Evolutionary conservation across 192 early-diverging fungal genomes (phyloP).

Genomic region (Thoreauomyces humboldtii): DNA sequence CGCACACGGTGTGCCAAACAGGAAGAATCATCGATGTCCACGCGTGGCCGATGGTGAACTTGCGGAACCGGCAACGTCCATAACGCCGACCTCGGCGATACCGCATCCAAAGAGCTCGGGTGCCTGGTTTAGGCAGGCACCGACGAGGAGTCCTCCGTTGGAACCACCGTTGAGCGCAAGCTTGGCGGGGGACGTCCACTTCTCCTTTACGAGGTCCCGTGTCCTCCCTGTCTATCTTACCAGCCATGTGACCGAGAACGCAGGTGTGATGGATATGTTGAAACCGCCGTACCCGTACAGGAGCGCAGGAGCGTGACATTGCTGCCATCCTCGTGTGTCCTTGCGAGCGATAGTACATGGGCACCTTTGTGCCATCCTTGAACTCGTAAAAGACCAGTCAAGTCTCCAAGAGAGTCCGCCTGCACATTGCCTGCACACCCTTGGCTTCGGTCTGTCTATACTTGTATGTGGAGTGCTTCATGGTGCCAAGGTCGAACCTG

Average conservation of each 20-base stretch:
- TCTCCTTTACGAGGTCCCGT: constrained; percentile 52
- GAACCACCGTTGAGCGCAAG: constrained; percentile 66
- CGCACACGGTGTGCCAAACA: too few relatives aligned
- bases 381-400: constrained; percentile 63
- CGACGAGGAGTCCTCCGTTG: constrained; percentile 71
- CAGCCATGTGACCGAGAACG: constrained; percentile 39
- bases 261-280: constrained; percentile 49
- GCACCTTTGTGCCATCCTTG: constrained; percentile 64
- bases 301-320: constrained; percentile 58
- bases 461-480: constrained; percentile 42
- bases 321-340: constrained; percentile 45
- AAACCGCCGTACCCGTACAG: constrained; percentile 76
- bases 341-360: constrained; percentile 64
- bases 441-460: constrained; percentile 45
- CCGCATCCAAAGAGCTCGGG: constrained; percentile 70
- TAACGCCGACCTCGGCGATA: constrained; percentile 68
- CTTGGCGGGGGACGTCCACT: constrained; percentile 55
- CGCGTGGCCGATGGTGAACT: constrained; percentile 73
- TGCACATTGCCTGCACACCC: too few relatives aligned
- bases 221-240: too few relatives aligned
- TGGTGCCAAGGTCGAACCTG: constrained; percentile 51
- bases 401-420: constrained; percentile 47
- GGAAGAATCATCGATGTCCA: too few relatives aligned
- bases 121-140: constrained; percentile 69
- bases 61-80: constrained; percentile 76